These are phyloP conservation scores for Moringa oleifera DNA, from an alignment of 345 rosid genomes.

Conservation along the genomic window DNA sequence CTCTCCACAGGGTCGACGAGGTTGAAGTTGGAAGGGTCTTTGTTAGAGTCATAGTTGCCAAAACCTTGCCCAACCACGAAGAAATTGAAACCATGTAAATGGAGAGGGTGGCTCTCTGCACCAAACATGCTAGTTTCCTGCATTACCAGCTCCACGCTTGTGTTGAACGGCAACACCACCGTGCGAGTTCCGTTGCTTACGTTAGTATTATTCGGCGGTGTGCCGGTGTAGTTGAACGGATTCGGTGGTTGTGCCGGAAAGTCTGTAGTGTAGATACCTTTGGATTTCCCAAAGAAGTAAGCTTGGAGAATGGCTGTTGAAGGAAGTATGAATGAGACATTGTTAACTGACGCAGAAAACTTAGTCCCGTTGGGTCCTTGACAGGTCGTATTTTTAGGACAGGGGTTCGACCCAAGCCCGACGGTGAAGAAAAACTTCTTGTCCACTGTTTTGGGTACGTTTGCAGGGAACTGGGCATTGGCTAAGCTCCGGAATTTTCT, in stretches of 20 bases:
- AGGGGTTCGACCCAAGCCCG: conserved; percentile 36
- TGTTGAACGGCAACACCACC: conserved; percentile 27
- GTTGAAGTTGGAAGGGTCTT: conserved; percentile 30
- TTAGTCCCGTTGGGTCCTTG: conserved; percentile 38
- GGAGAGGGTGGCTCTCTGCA: conserved; percentile 37
- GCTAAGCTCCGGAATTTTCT: conserved; percentile 33
- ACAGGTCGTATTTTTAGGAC: conserved; percentile 35
- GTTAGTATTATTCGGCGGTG: conserved; percentile 29
- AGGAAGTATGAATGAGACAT: conserved; percentile 36
- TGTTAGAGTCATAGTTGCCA: conserved; percentile 28
- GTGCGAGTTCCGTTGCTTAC: conserved; percentile 24
- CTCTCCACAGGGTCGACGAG: conserved; percentile 34
- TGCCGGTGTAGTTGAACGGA: conserved; percentile 31
- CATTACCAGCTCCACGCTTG: conserved; percentile 35
- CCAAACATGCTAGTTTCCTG: conserved; percentile 35
- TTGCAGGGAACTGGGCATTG: conserved; percentile 34
- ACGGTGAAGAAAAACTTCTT: conserved; percentile 36
- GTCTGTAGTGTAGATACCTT: conserved; percentile 37
- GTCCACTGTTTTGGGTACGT: conserved; percentile 33
- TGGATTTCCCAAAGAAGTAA: conserved; percentile 29
- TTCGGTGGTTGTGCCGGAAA: conserved; percentile 26
- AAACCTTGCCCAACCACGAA: conserved; percentile 32
- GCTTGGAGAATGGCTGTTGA: conserved; percentile 39
- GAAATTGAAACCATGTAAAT: conserved; percentile 35
- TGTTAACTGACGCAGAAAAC: conserved; percentile 39